phyloP scores from a whole-genome alignment of 169 alveolate genomes.

The Cryptosporidium andersoni region DNA sequence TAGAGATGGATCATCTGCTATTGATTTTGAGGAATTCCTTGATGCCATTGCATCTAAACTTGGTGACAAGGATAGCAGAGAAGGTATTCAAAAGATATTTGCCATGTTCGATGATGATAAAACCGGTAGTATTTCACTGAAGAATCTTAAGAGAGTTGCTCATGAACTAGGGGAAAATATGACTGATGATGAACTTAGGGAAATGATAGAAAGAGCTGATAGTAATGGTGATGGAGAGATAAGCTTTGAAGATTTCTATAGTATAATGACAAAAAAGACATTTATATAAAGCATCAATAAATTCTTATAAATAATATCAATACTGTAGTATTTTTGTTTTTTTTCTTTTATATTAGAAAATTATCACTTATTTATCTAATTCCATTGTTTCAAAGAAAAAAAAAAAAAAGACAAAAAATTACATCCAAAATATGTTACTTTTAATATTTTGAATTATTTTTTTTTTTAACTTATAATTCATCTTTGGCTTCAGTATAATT shows the following conservation, averaged over 20 bases:
- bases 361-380: constrained; percentile 1
- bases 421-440: neutral
- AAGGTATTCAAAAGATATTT: constrained; percentile 96
- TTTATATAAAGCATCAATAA: constrained; percentile 83
- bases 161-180: constrained; percentile 97
- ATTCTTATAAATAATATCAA: neutral
- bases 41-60: constrained; percentile 96
- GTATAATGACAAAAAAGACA: constrained; percentile 97
- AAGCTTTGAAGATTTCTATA: constrained; percentile 97
- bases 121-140: constrained; percentile 92
- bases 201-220: constrained; percentile 98
- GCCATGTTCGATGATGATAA: constrained; percentile 97
- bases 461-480: constrained; percentile 6
- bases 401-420: neutral
- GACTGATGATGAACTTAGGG: constrained; percentile 96
- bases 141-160: constrained; percentile 96
- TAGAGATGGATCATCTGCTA: constrained; percentile 92
- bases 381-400: neutral
- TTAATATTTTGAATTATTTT: neutral
- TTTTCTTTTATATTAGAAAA: neutral
- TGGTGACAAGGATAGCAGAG: constrained; percentile 97
- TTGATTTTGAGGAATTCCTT: constrained; percentile 96
- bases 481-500: constrained; percentile 9
- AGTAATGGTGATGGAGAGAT: constrained; percentile 98
- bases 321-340: neutral